phyloP scores from a whole-genome alignment of 495 filamentous ascomycete species.

The Daldinia bambusicola region DNA sequence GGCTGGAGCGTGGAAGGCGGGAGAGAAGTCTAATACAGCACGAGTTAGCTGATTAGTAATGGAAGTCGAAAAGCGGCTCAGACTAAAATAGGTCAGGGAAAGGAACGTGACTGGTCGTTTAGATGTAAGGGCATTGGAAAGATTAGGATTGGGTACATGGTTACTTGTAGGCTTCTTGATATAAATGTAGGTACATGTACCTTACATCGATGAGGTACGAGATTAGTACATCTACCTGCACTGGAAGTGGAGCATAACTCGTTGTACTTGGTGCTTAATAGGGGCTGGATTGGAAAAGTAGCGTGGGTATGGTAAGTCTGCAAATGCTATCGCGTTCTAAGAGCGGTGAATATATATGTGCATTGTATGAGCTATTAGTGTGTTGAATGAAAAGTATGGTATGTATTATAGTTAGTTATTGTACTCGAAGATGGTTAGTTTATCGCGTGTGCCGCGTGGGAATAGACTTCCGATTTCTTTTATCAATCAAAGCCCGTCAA shows the following conservation, averaged over 20 bases:
- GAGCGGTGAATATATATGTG: not conserved
- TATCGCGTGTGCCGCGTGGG: slow-evolving; percentile 19
- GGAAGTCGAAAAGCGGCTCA: slow-evolving; percentile 31
- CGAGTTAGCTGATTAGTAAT: slow-evolving; percentile 40
- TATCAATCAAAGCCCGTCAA: slow-evolving; percentile 23
- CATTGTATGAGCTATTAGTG: slow-evolving; percentile 1
- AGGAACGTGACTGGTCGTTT: slow-evolving; percentile 19
- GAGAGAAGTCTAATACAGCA: slow-evolving; percentile 31
- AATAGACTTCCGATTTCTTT: slow-evolving; percentile 11
- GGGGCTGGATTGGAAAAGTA: not conserved
- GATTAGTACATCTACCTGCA: no score
- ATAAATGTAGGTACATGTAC: not conserved
- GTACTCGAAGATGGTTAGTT: slow-evolving; percentile 22
- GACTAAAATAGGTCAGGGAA: slow-evolving; percentile 24
- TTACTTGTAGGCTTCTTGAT: not conserved
- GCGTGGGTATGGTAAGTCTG: not conserved
- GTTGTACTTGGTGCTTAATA: not conserved
- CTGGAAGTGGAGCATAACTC: no score
- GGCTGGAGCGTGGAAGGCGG: slow-evolving; percentile 27
- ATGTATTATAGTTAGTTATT: not conserved
- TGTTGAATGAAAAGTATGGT: not conserved
- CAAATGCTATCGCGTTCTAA: not conserved
- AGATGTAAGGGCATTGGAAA: slow-evolving; percentile 23
- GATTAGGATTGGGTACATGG: slow-evolving; percentile 5
- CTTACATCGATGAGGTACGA: no score